Conservation (phyloP, 1,284 basidiomycete genomes). For the Inonotus obliquus region DNA sequence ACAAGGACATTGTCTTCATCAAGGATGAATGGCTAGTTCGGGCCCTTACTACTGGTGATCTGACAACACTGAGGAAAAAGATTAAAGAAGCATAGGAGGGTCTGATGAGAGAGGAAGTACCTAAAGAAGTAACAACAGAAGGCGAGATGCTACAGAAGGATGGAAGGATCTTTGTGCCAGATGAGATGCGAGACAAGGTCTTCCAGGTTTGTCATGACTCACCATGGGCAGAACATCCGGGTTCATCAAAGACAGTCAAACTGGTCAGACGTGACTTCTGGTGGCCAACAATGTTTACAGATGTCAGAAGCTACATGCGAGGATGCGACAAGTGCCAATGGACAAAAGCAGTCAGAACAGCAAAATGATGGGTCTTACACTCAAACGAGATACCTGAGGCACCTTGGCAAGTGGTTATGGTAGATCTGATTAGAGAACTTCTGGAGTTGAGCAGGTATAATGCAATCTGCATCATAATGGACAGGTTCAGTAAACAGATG, state of each 20-base stretch:
- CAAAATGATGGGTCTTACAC: conserved; percentile 8
- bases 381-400: not conserved
- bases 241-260: conserved; percentile 14
- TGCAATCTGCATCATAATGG: conserved; percentile 23
- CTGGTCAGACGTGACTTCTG: conserved; percentile 11
- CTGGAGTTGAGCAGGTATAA: conserved; percentile 14
- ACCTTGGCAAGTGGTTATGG: not conserved
- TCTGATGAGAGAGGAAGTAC: conserved; percentile 7
- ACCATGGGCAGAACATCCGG: conserved; percentile 17
- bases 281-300: conserved; percentile 19
- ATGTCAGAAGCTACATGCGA: conserved; percentile 13
- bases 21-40: not conserved
- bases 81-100: not conserved
- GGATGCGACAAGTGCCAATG: conserved; percentile 16
- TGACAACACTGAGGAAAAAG: no score
- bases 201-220: conserved; percentile 14
- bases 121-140: no score
- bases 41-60: no score
- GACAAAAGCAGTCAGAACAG: conserved; percentile 9
- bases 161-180: conserved; percentile 17
- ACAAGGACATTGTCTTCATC: not conserved
- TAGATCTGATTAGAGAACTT: conserved; percentile 22
- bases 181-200: conserved; percentile 7
- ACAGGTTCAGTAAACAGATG: conserved; percentile 17
- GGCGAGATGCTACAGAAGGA: no score